Evolutionary conservation across 1,139 yeast species (phyloP).

Genomic region (Kodamaea sp.): DNA sequence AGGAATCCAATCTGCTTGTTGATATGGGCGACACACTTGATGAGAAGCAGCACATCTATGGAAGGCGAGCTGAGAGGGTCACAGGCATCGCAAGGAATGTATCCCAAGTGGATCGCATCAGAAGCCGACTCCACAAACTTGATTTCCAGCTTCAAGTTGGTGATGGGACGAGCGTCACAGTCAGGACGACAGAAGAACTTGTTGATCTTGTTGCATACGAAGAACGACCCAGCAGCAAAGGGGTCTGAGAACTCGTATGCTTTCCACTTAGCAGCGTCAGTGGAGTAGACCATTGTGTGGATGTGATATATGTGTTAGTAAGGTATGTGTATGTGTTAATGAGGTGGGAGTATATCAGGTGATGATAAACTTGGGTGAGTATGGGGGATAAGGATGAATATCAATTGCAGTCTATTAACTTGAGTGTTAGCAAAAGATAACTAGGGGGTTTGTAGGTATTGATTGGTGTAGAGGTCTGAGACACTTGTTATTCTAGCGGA

Average conservation of each 20-base stretch:
- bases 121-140: conserved; percentile 41
- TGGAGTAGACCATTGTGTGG: conserved; percentile 40
- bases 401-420: too few relatives aligned
- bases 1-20: conserved; percentile 60
- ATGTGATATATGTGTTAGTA: too few relatives aligned
- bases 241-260: conserved; percentile 71
- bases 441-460: too few relatives aligned
- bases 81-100: conserved; percentile 54
- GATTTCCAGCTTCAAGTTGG: conserved; percentile 45
- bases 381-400: too few relatives aligned
- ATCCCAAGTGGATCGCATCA: conserved; percentile 51
- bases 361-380: too few relatives aligned
- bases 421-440: too few relatives aligned
- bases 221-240: conserved; percentile 59
- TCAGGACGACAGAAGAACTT: conserved; percentile 64
- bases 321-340: too few relatives aligned
- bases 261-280: conserved; percentile 57
- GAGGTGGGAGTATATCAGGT: too few relatives aligned
- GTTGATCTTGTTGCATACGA: conserved; percentile 48
- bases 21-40: conserved; percentile 57
- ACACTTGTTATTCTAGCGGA: too few relatives aligned
- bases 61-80: conserved; percentile 42
- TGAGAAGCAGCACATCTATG: conserved; percentile 54
- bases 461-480: too few relatives aligned
- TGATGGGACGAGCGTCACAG: conserved; percentile 55